phyloP scores from a whole-genome alignment of 306 rosid species.

The Canavalia ensiformis region DNA sequence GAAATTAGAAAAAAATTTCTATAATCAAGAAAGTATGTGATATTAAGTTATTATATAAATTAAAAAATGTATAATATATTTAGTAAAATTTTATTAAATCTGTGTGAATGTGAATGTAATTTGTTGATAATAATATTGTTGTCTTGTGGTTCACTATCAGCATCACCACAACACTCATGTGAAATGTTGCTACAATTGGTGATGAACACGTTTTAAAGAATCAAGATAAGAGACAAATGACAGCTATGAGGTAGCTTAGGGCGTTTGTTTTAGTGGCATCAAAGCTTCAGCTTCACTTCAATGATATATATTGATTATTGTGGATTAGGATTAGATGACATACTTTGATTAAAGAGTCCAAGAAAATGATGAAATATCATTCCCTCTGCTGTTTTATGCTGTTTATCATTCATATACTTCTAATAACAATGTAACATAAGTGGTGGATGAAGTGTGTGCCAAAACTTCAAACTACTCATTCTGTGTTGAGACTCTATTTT shows the following conservation, averaged over 20 bases:
- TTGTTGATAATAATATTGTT: neutral
- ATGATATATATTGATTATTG: neutral
- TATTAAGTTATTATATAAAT: no score
- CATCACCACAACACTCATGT: neutral
- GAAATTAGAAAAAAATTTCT: no score
- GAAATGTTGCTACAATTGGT: neutral
- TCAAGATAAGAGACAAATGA: neutral
- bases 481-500: conserved; percentile 57
- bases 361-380: neutral
- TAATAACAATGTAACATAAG: conserved; percentile 35
- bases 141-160: neutral
- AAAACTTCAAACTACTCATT: conserved; percentile 59
- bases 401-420: conserved; percentile 21
- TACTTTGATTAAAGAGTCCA: neutral
- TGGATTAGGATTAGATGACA: neutral
- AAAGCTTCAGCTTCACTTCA: conserved; percentile 14
- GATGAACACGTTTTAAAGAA: conserved; percentile 3
- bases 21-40: no score
- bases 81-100: no score
- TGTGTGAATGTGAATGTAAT: no score
- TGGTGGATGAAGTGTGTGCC: conserved; percentile 52
- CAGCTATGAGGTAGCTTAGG: neutral
- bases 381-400: conserved; percentile 26
- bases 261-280: neutral
- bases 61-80: no score